A percentile compares a stretch with the other conserved stretches of the same genome.
Evolutionary conservation across 805 yeast genomes (phyloP).

Genomic region (Candida silvatica): DNA sequence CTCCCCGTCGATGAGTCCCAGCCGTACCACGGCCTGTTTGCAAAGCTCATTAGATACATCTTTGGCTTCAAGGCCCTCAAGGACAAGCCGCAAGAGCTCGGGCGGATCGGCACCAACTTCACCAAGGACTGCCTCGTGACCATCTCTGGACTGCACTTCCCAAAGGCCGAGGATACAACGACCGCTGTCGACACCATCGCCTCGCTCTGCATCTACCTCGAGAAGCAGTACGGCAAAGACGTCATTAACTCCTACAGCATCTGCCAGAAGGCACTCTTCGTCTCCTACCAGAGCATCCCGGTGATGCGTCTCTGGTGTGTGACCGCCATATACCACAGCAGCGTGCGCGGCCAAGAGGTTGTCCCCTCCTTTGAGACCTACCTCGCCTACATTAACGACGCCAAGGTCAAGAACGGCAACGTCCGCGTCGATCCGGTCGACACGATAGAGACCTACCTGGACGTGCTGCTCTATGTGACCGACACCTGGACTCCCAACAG

Average conservation of each 20-base stretch:
- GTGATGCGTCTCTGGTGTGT: slow-evolving; percentile 27
- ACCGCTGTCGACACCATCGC: slow-evolving; percentile 24
- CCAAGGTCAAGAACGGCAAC: slow-evolving; percentile 26
- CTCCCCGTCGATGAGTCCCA: slow-evolving; percentile 3
- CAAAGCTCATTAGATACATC: slow-evolving; percentile 9
- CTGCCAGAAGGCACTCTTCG: slow-evolving; percentile 27
- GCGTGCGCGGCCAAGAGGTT: slow-evolving; percentile 15
- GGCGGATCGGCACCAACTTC: slow-evolving; percentile 3
- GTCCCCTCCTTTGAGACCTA: slow-evolving; percentile 31
- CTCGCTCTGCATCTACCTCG: slow-evolving; percentile 17
- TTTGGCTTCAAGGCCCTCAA: slow-evolving; percentile 12
- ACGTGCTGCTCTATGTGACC: slow-evolving; percentile 12
- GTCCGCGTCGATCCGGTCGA: slow-evolving; percentile 29
- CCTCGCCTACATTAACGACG: slow-evolving; percentile 30
- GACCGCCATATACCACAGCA: slow-evolving; percentile 15
- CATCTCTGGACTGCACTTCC: slow-evolving; percentile 28
- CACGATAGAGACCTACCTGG: slow-evolving; percentile 14
- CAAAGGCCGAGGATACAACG: slow-evolving; percentile 32
- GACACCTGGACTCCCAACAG: slow-evolving; percentile 3
- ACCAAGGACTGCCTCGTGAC: slow-evolving; percentile 7
- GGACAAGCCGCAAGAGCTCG: slow-evolving; percentile 1
- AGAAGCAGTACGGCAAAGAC: slow-evolving; percentile 6
- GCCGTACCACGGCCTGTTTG: slow-evolving; percentile 3
- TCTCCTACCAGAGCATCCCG: slow-evolving; percentile 38
- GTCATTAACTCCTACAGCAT: slow-evolving; percentile 16